Evolutionary conservation across 2,329 filamentous ascomycete species (phyloP), one percentile per base, ranked within the genome.

Genomic region (Orbilia blumenaviensis): DNA sequence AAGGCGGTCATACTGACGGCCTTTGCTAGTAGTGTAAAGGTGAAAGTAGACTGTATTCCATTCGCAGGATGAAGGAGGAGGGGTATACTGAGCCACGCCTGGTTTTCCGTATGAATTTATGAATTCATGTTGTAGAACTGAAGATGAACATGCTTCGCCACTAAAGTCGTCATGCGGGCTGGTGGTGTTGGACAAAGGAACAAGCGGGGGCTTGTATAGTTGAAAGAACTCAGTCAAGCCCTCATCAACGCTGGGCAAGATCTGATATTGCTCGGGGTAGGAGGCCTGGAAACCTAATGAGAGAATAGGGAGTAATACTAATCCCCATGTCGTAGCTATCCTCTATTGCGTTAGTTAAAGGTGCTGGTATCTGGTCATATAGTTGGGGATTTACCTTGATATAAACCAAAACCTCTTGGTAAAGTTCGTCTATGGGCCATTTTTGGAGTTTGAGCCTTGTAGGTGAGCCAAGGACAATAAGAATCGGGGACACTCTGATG

Each of bases 41-140:
- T 93, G 93, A 82, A 95, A 88, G 23, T 88, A 86, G 14, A 94
- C 90, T 34, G 89, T 87, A 80, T 93, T 91, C 84, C 94, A 95
- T 14, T 86, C 82, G 82, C 90, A 93, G 25, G 83, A 80, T 0
- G 91, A 91, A 10, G 92, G 92, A 0, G 83, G 71, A 84, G 81
- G 88, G 89, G 90, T 72, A 74, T 58, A 68, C 25, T 71, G 42
- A 14, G 64, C 66, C 5, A 25, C 78, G 12, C 77, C 78, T n/a
- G 62, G 41, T 61, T 66, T 14, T 5, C 44, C 66, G 3, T 34
- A 41, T 10, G 38, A 46, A 23, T 44, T 62, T 7, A 50, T 41
- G 25, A 48, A 64, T 50, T 78, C 64, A 36, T 66, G 61, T 52
- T 41, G 42, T 14, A 77, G 41, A 64, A 68, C 50, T 21, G 58